Conservation (phyloP, 768 basidiomycete genomes). For the Inosperma sp. region DNA sequence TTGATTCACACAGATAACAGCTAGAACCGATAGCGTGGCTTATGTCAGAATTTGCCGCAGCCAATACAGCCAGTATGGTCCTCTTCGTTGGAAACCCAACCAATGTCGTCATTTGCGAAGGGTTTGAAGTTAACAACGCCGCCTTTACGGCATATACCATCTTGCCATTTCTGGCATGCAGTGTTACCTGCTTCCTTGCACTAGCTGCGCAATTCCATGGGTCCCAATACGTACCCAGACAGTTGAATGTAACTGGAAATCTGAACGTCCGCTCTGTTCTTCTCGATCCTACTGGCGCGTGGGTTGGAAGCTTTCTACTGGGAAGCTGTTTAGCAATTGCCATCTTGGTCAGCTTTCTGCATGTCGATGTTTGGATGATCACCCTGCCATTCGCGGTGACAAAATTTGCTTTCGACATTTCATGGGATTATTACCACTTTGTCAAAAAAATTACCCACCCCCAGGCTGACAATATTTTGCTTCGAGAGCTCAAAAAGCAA, state of each 20-base stretch:
- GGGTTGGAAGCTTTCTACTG: slow-evolving; percentile 67
- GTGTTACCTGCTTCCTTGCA: slow-evolving; percentile 54
- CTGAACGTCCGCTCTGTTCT: slow-evolving; percentile 59
- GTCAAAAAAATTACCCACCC: slow-evolving; percentile 1
- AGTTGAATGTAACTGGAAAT: slow-evolving; percentile 32
- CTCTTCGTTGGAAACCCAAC: slow-evolving; percentile 89
- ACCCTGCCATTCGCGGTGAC: slow-evolving; percentile 73
- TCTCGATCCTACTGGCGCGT: slow-evolving; percentile 67
- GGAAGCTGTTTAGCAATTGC: slow-evolving; percentile 62
- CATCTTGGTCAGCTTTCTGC: slow-evolving; percentile 70
- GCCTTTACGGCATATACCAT: slow-evolving; percentile 81
- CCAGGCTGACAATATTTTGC: too few species aligned
- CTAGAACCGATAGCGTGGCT: slow-evolving; percentile 61
- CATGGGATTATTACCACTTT: slow-evolving; percentile 53
- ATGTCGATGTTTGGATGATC: slow-evolving; percentile 80
- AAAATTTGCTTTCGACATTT: slow-evolving; percentile 66
- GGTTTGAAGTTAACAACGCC: slow-evolving; percentile 72
- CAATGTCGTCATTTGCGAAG: slow-evolving; percentile 88
- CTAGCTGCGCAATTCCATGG: slow-evolving; percentile 56
- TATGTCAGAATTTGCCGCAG: slow-evolving; percentile 71
- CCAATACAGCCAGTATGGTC: slow-evolving; percentile 73
- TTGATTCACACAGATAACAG: slow-evolving; percentile 45
- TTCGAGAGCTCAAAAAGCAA: too few species aligned
- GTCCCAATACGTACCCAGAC: slow-evolving; percentile 46
- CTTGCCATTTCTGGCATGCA: slow-evolving; percentile 70